These are phyloP conservation scores for Pleodorina starrii DNA, from an alignment of 139 green algal genomes.

Conservation along the genomic window DNA sequence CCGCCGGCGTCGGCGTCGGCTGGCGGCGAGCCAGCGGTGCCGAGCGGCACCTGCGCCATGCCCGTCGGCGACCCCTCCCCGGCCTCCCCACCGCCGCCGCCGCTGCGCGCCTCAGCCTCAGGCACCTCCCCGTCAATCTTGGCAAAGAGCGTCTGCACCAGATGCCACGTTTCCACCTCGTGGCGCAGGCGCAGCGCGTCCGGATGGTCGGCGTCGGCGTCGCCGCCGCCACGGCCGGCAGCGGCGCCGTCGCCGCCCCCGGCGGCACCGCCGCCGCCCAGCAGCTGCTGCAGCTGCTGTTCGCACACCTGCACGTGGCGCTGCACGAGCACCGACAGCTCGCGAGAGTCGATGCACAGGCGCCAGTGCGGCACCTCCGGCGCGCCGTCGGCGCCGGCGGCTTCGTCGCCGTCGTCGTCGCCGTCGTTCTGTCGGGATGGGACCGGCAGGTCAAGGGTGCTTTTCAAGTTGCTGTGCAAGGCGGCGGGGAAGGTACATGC, in stretches of 20 bases:
- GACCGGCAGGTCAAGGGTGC: no score
- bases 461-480: no score
- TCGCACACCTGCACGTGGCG: slow-evolving; percentile 34
- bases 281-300: slow-evolving; percentile 29
- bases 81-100: background rate
- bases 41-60: background rate
- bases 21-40: background rate
- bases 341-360: slow-evolving; percentile 54
- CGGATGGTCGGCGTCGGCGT: slow-evolving; percentile 1
- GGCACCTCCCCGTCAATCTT: slow-evolving; percentile 52
- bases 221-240: background rate
- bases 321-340: slow-evolving; percentile 35
- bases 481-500: no score
- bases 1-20: slow-evolving; percentile 6
- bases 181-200: slow-evolving; percentile 55
- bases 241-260: background rate
- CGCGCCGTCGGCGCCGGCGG: no score
- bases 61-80: background rate
- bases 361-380: slow-evolving; percentile 50
- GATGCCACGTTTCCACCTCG: slow-evolving; percentile 78
- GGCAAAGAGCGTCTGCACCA: slow-evolving; percentile 73
- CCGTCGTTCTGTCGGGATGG: no score
- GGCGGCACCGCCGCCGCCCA: background rate
- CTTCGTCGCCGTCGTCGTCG: background rate
- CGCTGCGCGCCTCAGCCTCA: background rate